A percentile compares a stretch with the other conserved stretches of the same genome.
phyloP scores from a whole-genome alignment of 2,329 filamentous ascomycete species.

The Phyllosticta ampelicida region DNA sequence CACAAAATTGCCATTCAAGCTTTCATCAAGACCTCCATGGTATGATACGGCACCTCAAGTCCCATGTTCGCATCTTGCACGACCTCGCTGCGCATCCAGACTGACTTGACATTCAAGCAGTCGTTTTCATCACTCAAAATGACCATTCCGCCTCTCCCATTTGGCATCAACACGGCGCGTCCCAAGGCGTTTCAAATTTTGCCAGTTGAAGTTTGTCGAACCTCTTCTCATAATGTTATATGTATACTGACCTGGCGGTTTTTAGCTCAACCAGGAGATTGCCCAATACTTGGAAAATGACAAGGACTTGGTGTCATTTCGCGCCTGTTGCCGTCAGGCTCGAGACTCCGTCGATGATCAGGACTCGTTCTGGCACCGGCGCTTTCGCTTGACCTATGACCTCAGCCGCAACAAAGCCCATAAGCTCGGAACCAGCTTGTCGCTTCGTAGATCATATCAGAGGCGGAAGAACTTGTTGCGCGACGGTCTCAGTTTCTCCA shows the following conservation, averaged over 20 bases:
- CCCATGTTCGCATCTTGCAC: neutral
- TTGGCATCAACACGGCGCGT: neutral
- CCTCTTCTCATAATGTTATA: neutral
- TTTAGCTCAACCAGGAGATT: slow-evolving; percentile 32
- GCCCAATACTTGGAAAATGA: slow-evolving; percentile 29
- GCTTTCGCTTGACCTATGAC: slow-evolving; percentile 35
- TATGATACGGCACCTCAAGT: neutral
- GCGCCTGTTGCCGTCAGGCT: slow-evolving; percentile 29
- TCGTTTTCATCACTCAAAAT: neutral
- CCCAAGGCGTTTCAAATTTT: slow-evolving; percentile 5
- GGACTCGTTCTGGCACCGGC: slow-evolving; percentile 37
- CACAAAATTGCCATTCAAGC: neutral
- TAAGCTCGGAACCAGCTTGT: slow-evolving; percentile 16
- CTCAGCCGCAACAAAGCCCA: slow-evolving; percentile 6
- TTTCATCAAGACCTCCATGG: neutral
- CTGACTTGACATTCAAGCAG: neutral
- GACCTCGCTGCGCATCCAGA: neutral
- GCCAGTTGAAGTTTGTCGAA: slow-evolving; percentile 22
- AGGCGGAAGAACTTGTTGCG: neutral
- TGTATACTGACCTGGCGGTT: neutral
- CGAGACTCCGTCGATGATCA: slow-evolving; percentile 31
- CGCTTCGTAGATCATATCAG: slow-evolving; percentile 29
- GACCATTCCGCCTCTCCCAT: neutral
- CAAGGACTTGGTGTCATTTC: slow-evolving; percentile 33
- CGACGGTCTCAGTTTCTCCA: slow-evolving; percentile 17